phyloP scores from a whole-genome alignment of 306 rosid genomes.

The Trichosanthes cucumerina region DNA sequence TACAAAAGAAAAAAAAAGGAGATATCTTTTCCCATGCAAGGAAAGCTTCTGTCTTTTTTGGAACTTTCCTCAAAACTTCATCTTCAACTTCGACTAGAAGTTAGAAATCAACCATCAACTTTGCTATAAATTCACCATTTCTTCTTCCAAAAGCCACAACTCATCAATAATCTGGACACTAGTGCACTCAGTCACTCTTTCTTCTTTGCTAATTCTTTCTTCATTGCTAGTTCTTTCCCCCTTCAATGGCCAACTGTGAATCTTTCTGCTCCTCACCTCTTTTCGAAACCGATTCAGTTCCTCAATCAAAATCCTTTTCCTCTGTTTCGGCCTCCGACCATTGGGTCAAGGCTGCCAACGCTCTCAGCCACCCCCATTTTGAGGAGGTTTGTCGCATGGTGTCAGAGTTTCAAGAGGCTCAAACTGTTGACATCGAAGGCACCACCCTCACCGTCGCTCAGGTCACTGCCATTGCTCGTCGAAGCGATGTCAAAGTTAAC shows the following conservation, averaged over 20 bases:
- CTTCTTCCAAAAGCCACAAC: neutral
- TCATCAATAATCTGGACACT: neutral
- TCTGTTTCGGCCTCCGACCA: conserved; percentile 2
- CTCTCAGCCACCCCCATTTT: conserved; percentile 19
- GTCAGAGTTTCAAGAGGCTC: conserved; percentile 12
- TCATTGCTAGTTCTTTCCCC: neutral
- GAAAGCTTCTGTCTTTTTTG: neutral
- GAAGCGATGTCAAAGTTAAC: conserved; percentile 14
- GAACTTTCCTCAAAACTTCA: neutral
- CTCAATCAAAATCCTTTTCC: neutral
- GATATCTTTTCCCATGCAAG: neutral
- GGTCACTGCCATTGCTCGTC: conserved; percentile 23
- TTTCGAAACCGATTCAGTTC: neutral
- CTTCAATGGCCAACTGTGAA: neutral
- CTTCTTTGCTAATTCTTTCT: neutral
- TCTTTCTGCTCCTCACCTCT: neutral
- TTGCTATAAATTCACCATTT: neutral
- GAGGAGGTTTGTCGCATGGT: conserved; percentile 25
- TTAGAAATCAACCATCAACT: neutral
- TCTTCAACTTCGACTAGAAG: neutral
- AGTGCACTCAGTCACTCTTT: no score
- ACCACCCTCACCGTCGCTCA: conserved; percentile 22
- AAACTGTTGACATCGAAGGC: conserved; percentile 19
- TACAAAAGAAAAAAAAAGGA: neutral
- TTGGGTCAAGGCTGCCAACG: conserved; percentile 22